Base-by-base conservation (phyloP, 192 early-diverging fungal species). In the Backusella macrospora region DNA sequence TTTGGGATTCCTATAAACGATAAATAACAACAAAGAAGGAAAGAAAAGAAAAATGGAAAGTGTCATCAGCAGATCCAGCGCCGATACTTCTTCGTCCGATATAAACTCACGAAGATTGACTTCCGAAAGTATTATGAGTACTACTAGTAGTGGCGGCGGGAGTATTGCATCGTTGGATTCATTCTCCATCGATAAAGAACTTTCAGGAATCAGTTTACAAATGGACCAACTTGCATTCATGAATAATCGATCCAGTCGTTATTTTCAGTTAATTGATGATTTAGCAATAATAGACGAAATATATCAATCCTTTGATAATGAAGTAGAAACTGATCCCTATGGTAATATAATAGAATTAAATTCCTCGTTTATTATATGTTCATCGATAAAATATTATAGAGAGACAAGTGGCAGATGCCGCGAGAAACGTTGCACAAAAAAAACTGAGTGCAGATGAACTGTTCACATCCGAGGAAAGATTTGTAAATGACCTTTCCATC, bases 371-470 rank as follows among this genome's bases (percentile, higher is more conserved):
- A 59, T 59, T 59, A 59, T 12, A 2, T 13, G 13, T 59, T 23
- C 9, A 21, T 59, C 26, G 13, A 59, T 43, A 43, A 43, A 43
- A 43, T 59, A 44, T 46, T n/a, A 16, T 34, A 69, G 67, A 69
- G 6, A 45, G 45, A 46, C 44, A 69, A 15, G 67, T 69, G 21
- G 67, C 45, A 26, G 67, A 69, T 45, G 45, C 43, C 29, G 67
- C 67, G 45, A 69, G 67, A 69, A 47, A 69, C 45, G 67, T 69
- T 29, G 45, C 44, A 23, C 40, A 69, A 6, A 69, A 69, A 16
- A 42, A 69, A 29, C 43, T 46, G 40, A 29, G 42, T 46, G 44
- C 45, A 23, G 42, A 69, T 23, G 43, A 42, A 37, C 13, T 69
- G 12, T 47, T 69, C 3, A 4, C 48, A 26, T 26, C 67, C 10